A percentile compares a stretch with the other conserved stretches of the same genome.
Conservation (phyloP, 164 flowering plant species). For the Magnolia officinalis region DNA sequence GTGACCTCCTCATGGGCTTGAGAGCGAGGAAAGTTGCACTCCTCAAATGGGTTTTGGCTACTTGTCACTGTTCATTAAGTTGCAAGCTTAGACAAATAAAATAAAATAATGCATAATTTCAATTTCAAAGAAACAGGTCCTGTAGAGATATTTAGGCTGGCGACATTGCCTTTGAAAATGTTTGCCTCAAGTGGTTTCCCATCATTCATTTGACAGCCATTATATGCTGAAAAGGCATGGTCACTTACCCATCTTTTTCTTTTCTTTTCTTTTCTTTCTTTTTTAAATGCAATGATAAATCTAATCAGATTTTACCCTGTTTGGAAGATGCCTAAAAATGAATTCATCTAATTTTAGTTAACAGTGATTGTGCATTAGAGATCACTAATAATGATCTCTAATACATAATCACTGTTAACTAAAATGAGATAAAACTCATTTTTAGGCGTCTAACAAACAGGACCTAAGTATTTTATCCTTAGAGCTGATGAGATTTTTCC, state of each 20-base stretch:
- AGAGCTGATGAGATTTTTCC: too few species aligned
- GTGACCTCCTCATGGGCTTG: conserved; percentile 14
- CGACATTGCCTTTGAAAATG: background rate
- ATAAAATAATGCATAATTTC: background rate
- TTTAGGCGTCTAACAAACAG: too few species aligned
- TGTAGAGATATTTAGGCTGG: conserved; percentile 4
- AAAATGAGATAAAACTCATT: too few species aligned
- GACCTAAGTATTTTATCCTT: too few species aligned
- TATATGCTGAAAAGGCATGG: background rate
- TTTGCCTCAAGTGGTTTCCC: background rate
- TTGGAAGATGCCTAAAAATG: too few species aligned
- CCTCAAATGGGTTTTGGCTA: background rate
- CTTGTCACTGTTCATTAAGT: conserved; percentile 17
- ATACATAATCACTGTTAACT: too few species aligned
- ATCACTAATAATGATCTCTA: too few species aligned
- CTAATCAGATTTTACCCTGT: too few species aligned
- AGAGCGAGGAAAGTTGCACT: background rate
- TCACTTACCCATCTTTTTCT: background rate
- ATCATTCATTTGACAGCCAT: background rate
- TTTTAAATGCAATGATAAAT: too few species aligned
- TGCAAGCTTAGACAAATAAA: background rate
- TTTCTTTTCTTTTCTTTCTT: too few species aligned
- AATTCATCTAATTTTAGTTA: too few species aligned
- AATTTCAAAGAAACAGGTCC: background rate
- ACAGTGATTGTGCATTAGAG: too few species aligned